Evolutionary conservation across 257 asterid species (phyloP), one percentile per base, ranked within the genome.

Genomic region (Scutellaria barbata): DNA sequence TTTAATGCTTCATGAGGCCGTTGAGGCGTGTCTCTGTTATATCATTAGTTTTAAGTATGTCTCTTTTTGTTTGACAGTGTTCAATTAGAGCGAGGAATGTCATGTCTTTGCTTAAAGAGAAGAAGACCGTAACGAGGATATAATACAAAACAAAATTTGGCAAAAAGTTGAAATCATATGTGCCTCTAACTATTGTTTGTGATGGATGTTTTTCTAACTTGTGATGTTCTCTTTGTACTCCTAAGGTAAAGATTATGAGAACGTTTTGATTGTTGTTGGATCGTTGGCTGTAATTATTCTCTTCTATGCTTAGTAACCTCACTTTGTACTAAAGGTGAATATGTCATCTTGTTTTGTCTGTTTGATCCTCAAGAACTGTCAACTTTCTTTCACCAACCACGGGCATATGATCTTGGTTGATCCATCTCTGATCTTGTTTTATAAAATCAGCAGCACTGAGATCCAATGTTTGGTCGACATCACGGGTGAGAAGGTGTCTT

Each of bases 401-500:
- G 87, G 83, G 9, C 85, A 83, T 62, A 83, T 83, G 70, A 78
- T 83, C 61, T 72, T 83, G 72, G 87, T 76, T 0, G 87, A 83
- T 59, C 87, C 87, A 33, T 77, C 85, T 3, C 85, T 85, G 18
- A 77, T 83, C 81, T 77, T 83, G 76, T 83, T 80, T 66, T 83
- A 83, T 57, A 83, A 81, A 41, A 80, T 83, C 40, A 83, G 87
- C 71, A 72, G 85, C 77, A 77, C 69, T 1, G 87, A 83, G 80
- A 33, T 83, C n/a, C 87, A 83, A 20, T 83, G 87, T 18, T 71
- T 83, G 50, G 87, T 83, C 13, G 87, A 83, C 35, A 83, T 83
- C 59, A 85, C 87, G 7, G 87, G 87, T 72, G 83, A 83, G 73
- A 83, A 77, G 69, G 87, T 83, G 61, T 85, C 87, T 61, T 77